Evolutionary conservation across 768 basidiomycete species (phyloP).

Genomic region (Russula griseocarnosa): DNA sequence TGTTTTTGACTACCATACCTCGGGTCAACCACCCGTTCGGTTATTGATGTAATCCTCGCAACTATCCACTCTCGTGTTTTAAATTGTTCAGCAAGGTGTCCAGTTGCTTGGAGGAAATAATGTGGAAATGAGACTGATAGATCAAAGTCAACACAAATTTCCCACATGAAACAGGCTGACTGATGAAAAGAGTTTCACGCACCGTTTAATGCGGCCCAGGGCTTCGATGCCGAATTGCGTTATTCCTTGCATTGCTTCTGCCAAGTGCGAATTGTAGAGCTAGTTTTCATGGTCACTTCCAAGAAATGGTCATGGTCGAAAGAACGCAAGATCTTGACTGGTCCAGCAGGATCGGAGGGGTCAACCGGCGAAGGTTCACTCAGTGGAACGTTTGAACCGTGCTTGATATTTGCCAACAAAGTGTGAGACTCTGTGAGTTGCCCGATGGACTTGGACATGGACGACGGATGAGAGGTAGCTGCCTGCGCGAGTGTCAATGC

Average conservation of each 20-base stretch:
- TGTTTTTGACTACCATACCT: conserved; percentile 45
- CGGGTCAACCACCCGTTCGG: conserved; percentile 78
- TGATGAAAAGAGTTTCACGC: conserved; percentile 29
- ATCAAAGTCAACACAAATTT: conserved; percentile 31
- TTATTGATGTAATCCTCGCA: conserved; percentile 83
- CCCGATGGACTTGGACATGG: conserved; percentile 46
- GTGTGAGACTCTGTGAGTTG: conserved; percentile 38
- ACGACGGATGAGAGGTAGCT: conserved; percentile 42
- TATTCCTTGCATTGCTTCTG: conserved; percentile 97
- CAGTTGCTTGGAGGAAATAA: conserved; percentile 89
- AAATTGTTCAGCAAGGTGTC: conserved; percentile 81
- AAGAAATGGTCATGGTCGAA: conserved; percentile 85
- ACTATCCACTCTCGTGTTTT: conserved; percentile 94
- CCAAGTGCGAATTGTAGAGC: conserved; percentile 91
- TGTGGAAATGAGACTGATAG: conserved; percentile 89
- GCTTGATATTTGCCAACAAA: conserved; percentile 41
- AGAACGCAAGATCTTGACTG: conserved; percentile 62
- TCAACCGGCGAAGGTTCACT: conserved; percentile 73
- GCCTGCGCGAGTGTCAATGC: conserved; percentile 59
- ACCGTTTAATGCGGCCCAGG: conserved; percentile 99
- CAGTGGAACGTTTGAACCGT: conserved; percentile 48
- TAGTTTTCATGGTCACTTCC: conserved; percentile 75
- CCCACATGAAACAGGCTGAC: neutral
- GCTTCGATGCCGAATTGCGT: conserved; percentile 85
- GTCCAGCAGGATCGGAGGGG: conserved; percentile 65